Evolutionary conservation across 495 filamentous ascomycete species (phyloP).

Genomic region (Astrothelium macrocarpum): DNA sequence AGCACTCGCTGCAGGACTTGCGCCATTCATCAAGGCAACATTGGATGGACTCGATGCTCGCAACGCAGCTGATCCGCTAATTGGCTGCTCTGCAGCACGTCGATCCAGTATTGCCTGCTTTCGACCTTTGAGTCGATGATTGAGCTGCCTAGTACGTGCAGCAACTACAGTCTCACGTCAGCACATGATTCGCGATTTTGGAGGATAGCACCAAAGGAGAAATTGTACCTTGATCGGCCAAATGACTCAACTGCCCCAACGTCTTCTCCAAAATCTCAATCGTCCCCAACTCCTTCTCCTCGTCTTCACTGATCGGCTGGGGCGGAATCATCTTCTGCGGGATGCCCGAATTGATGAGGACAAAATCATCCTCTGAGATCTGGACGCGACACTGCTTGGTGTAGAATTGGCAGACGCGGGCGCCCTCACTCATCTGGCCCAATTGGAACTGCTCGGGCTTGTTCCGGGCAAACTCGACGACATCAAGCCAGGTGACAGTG

Average conservation of each 20-base stretch:
- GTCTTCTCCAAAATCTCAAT: constrained; percentile 74
- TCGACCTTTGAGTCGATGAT: constrained; percentile 68
- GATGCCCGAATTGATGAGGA: constrained; percentile 69
- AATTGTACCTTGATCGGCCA: constrained; percentile 49
- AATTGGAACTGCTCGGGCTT: constrained; percentile 74
- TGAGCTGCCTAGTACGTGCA: constrained; percentile 68
- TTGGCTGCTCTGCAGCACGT: constrained; percentile 23
- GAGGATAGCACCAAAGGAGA: neutral
- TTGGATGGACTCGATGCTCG: constrained; percentile 32
- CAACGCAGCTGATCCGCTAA: constrained; percentile 13
- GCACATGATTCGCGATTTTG: neutral
- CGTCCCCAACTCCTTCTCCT: constrained; percentile 73
- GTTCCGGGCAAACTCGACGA: constrained; percentile 71
- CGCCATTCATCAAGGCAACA: constrained; percentile 28
- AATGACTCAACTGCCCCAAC: constrained; percentile 61
- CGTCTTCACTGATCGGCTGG: constrained; percentile 75
- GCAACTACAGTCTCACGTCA: constrained; percentile 45
- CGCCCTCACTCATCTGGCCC: constrained; percentile 54
- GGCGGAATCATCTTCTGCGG: constrained; percentile 76
- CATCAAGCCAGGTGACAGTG: constrained; percentile 69
- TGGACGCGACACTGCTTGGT: constrained; percentile 73
- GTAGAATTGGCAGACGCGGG: constrained; percentile 67
- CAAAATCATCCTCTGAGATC: constrained; percentile 79
- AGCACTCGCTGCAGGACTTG: constrained; percentile 14
- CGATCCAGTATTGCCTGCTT: constrained; percentile 59